phyloP scores from a whole-genome alignment of 139 green algal species.

The Mychonastes homosphaera region DNA sequence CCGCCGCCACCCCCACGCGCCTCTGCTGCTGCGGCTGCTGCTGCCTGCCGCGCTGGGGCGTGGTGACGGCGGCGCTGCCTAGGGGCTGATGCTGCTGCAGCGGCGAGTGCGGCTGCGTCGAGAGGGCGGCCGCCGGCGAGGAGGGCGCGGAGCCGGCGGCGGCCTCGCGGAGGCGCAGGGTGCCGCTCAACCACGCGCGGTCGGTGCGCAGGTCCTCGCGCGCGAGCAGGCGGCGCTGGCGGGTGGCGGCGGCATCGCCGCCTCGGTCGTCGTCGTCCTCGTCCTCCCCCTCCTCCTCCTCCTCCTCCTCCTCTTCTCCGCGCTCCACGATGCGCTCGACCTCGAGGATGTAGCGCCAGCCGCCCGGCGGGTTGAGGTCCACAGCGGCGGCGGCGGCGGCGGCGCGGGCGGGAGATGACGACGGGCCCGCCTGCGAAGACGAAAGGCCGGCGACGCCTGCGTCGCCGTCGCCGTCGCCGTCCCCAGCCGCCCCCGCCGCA shows the following conservation, averaged over 20 bases:
- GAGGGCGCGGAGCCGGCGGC: no score
- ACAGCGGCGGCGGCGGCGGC: neutral
- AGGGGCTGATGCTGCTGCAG: slow-evolving; percentile 4
- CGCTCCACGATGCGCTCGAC: slow-evolving; percentile 7
- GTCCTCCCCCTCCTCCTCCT: neutral
- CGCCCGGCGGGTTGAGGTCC: slow-evolving; percentile 1
- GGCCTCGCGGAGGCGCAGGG: neutral
- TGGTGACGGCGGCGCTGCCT: no score
- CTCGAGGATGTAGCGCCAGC: slow-evolving; percentile 19
- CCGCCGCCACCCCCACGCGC: neutral
- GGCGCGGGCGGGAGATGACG: no score
- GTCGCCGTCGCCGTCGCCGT: neutral
- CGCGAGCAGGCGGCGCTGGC: no score
- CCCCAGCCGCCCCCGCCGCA: neutral
- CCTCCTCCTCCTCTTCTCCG: neutral
- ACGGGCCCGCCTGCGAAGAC: no score
- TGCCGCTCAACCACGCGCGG: neutral
- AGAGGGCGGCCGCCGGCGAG: neutral
- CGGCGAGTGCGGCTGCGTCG: slow-evolving; percentile 2
- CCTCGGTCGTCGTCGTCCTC: no score
- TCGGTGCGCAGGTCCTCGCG: neutral
- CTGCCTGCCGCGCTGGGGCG: neutral
- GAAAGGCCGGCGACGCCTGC: no score
- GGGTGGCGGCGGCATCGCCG: no score
- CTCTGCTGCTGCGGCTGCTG: neutral